Evolutionary conservation across 2,329 filamentous ascomycete genomes (phyloP), one percentile per base, ranked within the genome.

Genomic region (Hypoxylon sp.): DNA sequence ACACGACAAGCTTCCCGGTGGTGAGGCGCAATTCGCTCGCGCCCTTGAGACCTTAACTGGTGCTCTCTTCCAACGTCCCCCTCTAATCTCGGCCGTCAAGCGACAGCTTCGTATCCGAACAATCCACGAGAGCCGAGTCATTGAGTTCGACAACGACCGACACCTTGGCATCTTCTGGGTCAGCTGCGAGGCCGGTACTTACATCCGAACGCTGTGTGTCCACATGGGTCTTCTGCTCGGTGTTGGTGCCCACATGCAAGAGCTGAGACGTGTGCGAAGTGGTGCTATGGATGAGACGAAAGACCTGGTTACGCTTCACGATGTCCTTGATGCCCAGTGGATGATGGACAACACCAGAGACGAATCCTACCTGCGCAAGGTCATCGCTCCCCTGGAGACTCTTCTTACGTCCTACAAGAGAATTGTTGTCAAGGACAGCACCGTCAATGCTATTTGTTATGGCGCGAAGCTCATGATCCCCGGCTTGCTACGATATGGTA

Each of bases 131-230:
- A 96, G 91, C 88, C 97, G 96, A 84, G 86, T 98, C 58, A 89
- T 93, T 78, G 96, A 99, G 84, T 99, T 98, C 78, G 96, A 99
- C 84, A 98, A 99, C 78, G 95, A 98, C 76, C 90, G 96, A 75
- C 94, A 98, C 80, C 87, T 99, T 36, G 96, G 92, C 80, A 95
- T 98, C 60, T 99, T 99, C 87, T 98, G 96, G 95, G 96, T 98
- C 74, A 97, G 93, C 82, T 99, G 96, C 81, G 96, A 99, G 83
- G 96, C 93, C 61, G 96, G 96, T 79, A 99, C 96, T 70, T 99
- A 99, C 81, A 98, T 99, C 79, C 92, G 96, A 85, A 99, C 96
- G 36, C 89, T 99, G 49, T 98, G 96, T 81, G 95, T 98, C 44
- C 96, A 98, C 82, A 81, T 99, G 73, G 92, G 93, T 80, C 82